A percentile compares a stretch with the other conserved stretches of the same genome.
Evolutionary conservation across 768 basidiomycete species (phyloP).

Genomic region (Krasilnikovozyma curviuscula): DNA sequence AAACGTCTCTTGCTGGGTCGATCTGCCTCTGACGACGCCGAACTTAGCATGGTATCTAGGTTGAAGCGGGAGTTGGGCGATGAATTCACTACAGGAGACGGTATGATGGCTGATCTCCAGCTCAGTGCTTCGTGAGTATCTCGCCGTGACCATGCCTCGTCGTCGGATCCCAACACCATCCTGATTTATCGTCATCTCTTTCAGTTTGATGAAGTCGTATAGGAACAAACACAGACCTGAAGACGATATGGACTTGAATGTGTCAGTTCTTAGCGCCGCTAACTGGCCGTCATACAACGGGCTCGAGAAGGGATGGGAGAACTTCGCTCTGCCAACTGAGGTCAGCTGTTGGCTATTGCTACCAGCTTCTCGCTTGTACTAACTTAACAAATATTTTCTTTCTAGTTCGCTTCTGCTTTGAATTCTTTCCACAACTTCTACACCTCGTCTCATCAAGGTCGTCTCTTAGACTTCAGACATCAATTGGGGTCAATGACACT

Average conservation of each 20-base stretch:
- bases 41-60: constrained; percentile 63
- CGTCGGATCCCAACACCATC: not conserved
- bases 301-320: constrained; percentile 7
- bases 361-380: not conserved
- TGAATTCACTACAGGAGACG: constrained; percentile 80
- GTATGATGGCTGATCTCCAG: constrained; percentile 11
- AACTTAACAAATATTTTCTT: not conserved
- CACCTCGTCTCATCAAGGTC: constrained; percentile 52
- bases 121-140: not conserved
- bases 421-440: constrained; percentile 50
- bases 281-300: constrained; percentile 12
- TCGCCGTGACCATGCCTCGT: not conserved
- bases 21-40: constrained; percentile 71
- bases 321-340: not conserved
- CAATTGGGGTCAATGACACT: constrained; percentile 65
- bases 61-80: constrained; percentile 86
- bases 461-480: constrained; percentile 68
- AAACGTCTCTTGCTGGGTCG: constrained; percentile 66
- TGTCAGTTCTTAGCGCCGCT: constrained; percentile 8
- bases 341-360: not conserved
- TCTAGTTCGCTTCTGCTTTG: constrained; percentile 26
- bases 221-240: not conserved
- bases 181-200: not conserved
- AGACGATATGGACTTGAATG: constrained; percentile 8
- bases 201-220: constrained; percentile 10